Percentiles rank a stretch among this genome's conserved stretches.
phyloP scores from a whole-genome alignment of 495 filamentous ascomycete genomes.

The Aspergillus haitiensis region DNA sequence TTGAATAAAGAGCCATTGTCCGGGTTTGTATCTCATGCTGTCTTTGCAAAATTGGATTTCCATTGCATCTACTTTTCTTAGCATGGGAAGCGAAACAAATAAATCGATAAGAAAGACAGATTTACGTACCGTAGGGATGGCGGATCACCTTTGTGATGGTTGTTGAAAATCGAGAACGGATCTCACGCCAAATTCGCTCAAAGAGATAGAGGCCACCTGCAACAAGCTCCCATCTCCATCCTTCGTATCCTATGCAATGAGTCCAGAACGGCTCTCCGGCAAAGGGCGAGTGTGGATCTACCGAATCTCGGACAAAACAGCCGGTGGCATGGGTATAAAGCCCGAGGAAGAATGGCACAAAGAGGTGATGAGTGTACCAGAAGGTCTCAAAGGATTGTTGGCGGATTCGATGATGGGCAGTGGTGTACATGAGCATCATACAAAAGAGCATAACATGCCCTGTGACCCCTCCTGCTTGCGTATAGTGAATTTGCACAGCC shows the following conservation, averaged over 20 bases:
- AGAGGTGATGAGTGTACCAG: slow-evolving; percentile 98
- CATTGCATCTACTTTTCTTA: slow-evolving; percentile 68
- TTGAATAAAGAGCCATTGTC: slow-evolving; percentile 96
- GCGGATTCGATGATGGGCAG: slow-evolving; percentile 87
- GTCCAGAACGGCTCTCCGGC: slow-evolving; percentile 79
- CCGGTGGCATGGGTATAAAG: slow-evolving; percentile 95
- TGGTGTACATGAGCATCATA: slow-evolving; percentile 99
- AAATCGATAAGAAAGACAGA: not conserved
- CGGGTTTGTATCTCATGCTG: slow-evolving; percentile 96
- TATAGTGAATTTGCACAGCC: slow-evolving; percentile 92
- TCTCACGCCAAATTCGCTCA: slow-evolving; percentile 90
- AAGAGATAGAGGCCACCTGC: slow-evolving; percentile 82
- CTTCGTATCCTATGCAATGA: slow-evolving; percentile 93
- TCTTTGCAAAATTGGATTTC: slow-evolving; percentile 97
- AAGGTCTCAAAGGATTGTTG: slow-evolving; percentile 98
- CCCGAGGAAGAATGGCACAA: slow-evolving; percentile 89
- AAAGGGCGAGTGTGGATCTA: slow-evolving; percentile 75
- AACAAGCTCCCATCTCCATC: slow-evolving; percentile 95
- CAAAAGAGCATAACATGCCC: slow-evolving; percentile 98
- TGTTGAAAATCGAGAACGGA: slow-evolving; percentile 76
- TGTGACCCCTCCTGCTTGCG: slow-evolving; percentile 85
- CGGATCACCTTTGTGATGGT: slow-evolving; percentile 91
- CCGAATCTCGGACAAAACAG: slow-evolving; percentile 87
- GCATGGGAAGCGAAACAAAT: slow-evolving; percentile 30
- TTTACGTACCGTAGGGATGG: slow-evolving; percentile 85